Evolutionary conservation across 768 basidiomycete species (phyloP).

Genomic region (Pleurotus tuoliensis): DNA sequence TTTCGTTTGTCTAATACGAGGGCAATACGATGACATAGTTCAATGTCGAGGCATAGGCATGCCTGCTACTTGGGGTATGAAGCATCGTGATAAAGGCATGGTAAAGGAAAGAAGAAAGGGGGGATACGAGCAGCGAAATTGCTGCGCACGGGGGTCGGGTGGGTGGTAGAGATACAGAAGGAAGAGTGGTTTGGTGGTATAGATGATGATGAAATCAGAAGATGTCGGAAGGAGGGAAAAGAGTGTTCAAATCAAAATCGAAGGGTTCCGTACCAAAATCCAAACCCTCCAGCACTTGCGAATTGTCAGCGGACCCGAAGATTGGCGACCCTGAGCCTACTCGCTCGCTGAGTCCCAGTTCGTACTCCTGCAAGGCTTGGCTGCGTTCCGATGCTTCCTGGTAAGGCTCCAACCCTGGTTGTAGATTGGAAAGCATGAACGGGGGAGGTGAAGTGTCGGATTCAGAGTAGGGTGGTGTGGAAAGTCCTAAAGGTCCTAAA

Average conservation of each 20-base stretch:
- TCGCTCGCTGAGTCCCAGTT: constrained; percentile 8
- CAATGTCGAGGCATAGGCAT: no score
- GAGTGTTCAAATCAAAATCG: constrained; percentile 3
- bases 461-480: neutral
- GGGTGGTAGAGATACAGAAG: no score
- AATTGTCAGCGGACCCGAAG: neutral
- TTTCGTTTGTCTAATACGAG: no score
- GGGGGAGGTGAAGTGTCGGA: neutral
- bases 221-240: neutral
- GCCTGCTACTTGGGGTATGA: no score
- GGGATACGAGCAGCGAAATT: no score
- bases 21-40: no score
- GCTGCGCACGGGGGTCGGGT: no score
- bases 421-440: neutral
- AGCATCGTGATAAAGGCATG: no score
- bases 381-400: constrained; percentile 1
- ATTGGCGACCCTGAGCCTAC: constrained; percentile 6
- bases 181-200: neutral
- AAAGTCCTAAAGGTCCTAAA: neutral
- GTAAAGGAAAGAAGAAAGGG: no score
- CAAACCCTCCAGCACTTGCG: neutral
- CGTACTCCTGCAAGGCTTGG: constrained; percentile 7
- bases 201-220: neutral
- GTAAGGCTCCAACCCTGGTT: constrained; percentile 1
- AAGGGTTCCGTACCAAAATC: neutral